These are phyloP conservation scores for Chalciporus sphaerocephalus DNA, from an alignment of 768 basidiomycete species.

Conservation along the genomic window DNA sequence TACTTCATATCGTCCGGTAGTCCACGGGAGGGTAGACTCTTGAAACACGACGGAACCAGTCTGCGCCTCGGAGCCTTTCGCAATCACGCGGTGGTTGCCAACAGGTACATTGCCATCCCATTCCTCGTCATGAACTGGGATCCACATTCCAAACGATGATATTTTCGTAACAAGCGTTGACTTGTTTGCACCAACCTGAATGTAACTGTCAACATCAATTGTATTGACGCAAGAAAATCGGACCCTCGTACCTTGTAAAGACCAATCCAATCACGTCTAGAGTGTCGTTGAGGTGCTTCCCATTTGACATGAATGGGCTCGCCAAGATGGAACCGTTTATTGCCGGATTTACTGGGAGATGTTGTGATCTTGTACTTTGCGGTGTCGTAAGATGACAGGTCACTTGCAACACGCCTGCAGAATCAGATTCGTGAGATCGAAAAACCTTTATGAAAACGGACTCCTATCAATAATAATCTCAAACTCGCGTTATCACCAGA, in stretches of 20 bases:
- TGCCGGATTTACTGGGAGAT: conserved; percentile 47
- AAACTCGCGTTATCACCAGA: conserved; percentile 83
- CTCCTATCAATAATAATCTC: not conserved
- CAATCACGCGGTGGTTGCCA: conserved; percentile 36
- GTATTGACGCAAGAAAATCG: not conserved
- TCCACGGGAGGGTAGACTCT: conserved; percentile 81
- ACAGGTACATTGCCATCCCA: conserved; percentile 86
- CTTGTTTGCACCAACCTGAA: conserved; percentile 84
- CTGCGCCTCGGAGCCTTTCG: conserved; percentile 41
- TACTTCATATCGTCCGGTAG: conserved; percentile 78
- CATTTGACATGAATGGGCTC: conserved; percentile 84
- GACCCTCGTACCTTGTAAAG: conserved; percentile 63
- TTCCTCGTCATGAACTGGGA: conserved; percentile 85
- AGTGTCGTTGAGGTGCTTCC: conserved; percentile 83
- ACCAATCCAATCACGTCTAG: conserved; percentile 94
- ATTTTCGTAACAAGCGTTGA: conserved; percentile 78
- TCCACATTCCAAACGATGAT: conserved; percentile 87
- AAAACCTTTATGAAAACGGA: not conserved
- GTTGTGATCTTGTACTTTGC: conserved; percentile 72
- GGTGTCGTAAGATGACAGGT: conserved; percentile 75
- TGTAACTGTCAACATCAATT: conserved; percentile 1
- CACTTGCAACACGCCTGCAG: conserved; percentile 69
- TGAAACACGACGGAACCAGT: conserved; percentile 71
- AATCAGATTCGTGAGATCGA: conserved; percentile 1
- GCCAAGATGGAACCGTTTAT: conserved; percentile 77